Base-by-base conservation (phyloP, 208 protist genomes). In the Acanthamoeba pearcei region DNA sequence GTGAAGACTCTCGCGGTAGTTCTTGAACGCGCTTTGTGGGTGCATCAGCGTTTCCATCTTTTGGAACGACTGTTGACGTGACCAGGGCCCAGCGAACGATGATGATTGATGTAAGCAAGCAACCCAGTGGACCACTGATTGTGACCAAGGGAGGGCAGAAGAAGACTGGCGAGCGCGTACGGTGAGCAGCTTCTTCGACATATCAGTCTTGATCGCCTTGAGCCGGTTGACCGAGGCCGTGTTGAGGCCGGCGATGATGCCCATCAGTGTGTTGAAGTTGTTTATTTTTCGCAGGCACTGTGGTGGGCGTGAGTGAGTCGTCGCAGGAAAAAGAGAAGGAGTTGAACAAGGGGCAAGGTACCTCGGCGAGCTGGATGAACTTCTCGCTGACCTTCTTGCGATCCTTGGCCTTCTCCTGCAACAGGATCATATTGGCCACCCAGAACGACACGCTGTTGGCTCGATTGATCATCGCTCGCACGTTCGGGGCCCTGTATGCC, bases 361-460 rank as follows among this genome's bases (percentile, higher is more conserved):
- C 91, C 72, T 94, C 91, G 38, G 95, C 94, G 24, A 97, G 88
- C 42, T 96, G 96, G n/a, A 97, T 94, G 66, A 97, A 97, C 66
- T 96, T 95, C 42, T 94, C 93, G 66, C 97, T 94, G 24, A 97
- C 82, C 57, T 94, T 85, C 10, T 74, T 92, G 49, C 97, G 35
- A 8, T 93, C 88, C 76, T 96, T 96, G 1, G 97, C 55, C 24
- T 93, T 96, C 0, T 83, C 53, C 6, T 94, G 83, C 8, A 83
- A 42, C 4, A 97, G 66, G 42, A 97, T 97, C 35, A 90, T 86
- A 4, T 68, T 96, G 0, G 97, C 96, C 10, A 96, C 95, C 97
- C 97, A 98, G 35, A 92, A 94, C 17, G 96, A 97, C 8, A 98
- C 95, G 22, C n/a, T 83, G 93, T 98, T 98, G 96, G 97, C 97